Conservation (phyloP, 768 basidiomycete genomes). For the Lenzites betulinus region DNA sequence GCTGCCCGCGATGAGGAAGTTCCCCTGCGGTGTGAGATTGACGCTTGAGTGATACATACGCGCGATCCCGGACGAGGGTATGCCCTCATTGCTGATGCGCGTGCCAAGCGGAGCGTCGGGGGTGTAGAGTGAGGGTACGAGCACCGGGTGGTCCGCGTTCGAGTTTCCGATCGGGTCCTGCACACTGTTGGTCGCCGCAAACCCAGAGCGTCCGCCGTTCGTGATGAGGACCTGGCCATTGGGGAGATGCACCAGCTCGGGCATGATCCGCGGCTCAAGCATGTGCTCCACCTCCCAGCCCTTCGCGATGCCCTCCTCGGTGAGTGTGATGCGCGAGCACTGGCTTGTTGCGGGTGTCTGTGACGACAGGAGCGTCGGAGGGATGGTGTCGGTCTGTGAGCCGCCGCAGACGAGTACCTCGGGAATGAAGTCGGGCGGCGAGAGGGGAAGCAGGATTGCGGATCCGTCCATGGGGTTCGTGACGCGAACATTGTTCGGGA, state of each 20-base stretch:
- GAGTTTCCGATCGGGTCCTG: constrained; percentile 66
- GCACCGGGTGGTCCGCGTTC: constrained; percentile 74
- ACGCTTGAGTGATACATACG: constrained; percentile 82
- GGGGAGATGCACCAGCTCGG: constrained; percentile 79
- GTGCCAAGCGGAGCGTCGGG: constrained; percentile 54
- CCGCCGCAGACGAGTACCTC: constrained; percentile 81
- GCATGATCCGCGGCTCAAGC: constrained; percentile 75
- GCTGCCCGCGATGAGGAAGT: constrained; percentile 79
- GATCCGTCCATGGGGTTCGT: constrained; percentile 85
- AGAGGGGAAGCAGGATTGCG: constrained; percentile 69
- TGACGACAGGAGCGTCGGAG: constrained; percentile 64
- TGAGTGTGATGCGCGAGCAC: constrained; percentile 69
- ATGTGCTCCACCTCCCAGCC: constrained; percentile 81
- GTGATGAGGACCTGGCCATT: constrained; percentile 73
- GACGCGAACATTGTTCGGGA: constrained; percentile 81
- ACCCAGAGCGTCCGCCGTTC: constrained; percentile 74
- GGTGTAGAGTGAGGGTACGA: constrained; percentile 69
- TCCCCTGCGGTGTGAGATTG: constrained; percentile 70
- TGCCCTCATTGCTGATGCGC: constrained; percentile 58
- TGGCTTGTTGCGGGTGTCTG: constrained; percentile 73
- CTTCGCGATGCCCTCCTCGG: constrained; percentile 57
- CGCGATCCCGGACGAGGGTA: constrained; percentile 71
- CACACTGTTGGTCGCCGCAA: constrained; percentile 81
- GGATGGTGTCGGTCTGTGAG: constrained; percentile 61
- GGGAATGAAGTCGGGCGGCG: constrained; percentile 60